phyloP scores from a whole-genome alignment of 306 rosid species.

The Carpinus fangiana region DNA sequence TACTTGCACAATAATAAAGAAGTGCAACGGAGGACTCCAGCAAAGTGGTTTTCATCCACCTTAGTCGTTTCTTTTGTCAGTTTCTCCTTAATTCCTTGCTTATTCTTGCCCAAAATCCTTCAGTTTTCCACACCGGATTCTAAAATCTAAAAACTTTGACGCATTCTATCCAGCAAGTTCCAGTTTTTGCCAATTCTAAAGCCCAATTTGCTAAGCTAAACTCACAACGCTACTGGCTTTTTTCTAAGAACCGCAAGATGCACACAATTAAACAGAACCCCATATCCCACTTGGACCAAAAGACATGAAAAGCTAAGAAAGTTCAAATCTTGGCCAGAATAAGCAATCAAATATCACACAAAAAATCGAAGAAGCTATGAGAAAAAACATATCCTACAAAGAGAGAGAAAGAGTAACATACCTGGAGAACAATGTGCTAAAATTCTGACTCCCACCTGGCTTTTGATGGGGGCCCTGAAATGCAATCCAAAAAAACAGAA shows the following conservation, averaged over 20 bases:
- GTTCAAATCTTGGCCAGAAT: background rate
- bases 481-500: constrained; percentile 11
- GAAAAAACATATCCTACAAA: background rate
- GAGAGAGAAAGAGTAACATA: constrained; percentile 10
- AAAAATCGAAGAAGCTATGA: background rate
- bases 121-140: background rate
- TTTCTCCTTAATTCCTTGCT: background rate
- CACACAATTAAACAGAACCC: constrained; percentile 1
- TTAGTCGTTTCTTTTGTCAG: background rate
- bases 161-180: constrained; percentile 1
- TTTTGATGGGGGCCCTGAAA: constrained; percentile 59
- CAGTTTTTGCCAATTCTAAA: background rate
- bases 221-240: background rate
- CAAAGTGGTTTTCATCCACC: background rate
- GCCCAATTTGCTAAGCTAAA: constrained; percentile 1
- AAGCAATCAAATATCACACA: background rate
- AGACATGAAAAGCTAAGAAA: background rate
- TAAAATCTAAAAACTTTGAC: background rate
- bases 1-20: background rate
- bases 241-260: background rate
- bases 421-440: constrained; percentile 55
- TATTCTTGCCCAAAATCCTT: constrained; percentile 1
- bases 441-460: constrained; percentile 41
- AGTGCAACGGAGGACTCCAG: background rate
- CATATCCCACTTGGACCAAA: background rate